Conservation (phyloP, 202 grass and related monocot species). For the Panicum virgatum region DNA sequence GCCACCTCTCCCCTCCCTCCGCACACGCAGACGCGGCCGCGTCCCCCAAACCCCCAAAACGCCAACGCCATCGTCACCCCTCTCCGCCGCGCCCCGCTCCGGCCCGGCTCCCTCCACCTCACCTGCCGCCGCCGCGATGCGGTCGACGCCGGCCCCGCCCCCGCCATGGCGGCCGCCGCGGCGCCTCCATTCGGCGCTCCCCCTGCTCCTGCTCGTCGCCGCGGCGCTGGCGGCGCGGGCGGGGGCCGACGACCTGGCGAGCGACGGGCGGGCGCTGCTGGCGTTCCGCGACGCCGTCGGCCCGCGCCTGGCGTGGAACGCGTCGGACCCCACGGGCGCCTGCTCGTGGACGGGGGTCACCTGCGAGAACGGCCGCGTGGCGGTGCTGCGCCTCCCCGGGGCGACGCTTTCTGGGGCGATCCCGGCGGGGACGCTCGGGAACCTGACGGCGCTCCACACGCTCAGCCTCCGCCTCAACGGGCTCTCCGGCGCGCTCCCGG, state of each 20-base stretch:
- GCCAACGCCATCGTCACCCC: neutral
- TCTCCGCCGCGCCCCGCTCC: neutral
- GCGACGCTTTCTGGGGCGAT: constrained; percentile 28
- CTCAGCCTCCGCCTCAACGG: constrained; percentile 66
- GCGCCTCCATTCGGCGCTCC: neutral
- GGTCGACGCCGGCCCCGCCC: constrained; percentile 25
- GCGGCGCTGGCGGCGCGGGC: neutral
- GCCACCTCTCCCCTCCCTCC: neutral
- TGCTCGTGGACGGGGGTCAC: constrained; percentile 57
- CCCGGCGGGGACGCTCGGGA: constrained; percentile 47
- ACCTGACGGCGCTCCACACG: constrained; percentile 55
- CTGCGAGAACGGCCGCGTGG: constrained; percentile 47
- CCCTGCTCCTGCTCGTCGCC: neutral
- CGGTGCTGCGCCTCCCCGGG: constrained; percentile 48
- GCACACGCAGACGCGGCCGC: neutral
- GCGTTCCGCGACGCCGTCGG: constrained; percentile 57
- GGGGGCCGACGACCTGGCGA: constrained; percentile 35
- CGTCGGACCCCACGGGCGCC: neutral
- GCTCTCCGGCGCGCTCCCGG: constrained; percentile 43
- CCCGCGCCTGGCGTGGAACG: constrained; percentile 45
- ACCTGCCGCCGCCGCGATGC: constrained; percentile 33
- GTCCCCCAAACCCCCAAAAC: neutral
- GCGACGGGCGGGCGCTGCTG: constrained; percentile 41
- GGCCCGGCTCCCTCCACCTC: neutral
- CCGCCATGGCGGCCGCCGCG: too few relatives aligned